Evolutionary conservation across 768 basidiomycete genomes (phyloP).

Genomic region (Cytidiella melzeri): DNA sequence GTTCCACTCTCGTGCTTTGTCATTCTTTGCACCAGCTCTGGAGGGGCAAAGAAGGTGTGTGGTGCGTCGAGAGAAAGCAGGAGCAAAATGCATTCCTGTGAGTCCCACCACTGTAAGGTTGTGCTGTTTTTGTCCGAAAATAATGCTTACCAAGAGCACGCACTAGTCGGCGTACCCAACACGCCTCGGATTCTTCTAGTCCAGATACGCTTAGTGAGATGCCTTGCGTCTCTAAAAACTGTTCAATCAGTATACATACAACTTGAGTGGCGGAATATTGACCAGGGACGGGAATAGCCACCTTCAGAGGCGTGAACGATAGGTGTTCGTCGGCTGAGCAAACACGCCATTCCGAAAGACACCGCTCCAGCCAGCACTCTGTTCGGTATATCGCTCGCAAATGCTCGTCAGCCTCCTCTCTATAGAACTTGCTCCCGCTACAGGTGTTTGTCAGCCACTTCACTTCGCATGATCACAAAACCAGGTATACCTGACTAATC

Average conservation of each 20-base stretch:
- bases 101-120: conserved; percentile 4
- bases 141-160: conserved; percentile 54
- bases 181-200: conserved; percentile 61
- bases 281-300: conserved; percentile 57
- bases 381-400: conserved; percentile 63
- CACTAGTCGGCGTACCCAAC: conserved; percentile 59
- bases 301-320: conserved; percentile 60
- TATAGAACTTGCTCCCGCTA: conserved; percentile 68
- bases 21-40: conserved; percentile 64
- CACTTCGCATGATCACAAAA: no score
- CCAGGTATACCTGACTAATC: conserved; percentile 73
- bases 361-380: conserved; percentile 92
- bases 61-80: conserved; percentile 56
- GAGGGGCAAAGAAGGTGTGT: conserved; percentile 82
- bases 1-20: conserved; percentile 75
- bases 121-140: neutral
- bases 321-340: conserved; percentile 62
- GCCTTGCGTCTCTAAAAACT: conserved; percentile 43
- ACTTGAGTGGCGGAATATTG: neutral
- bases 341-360: conserved; percentile 70
- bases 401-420: conserved; percentile 43
- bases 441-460: neutral
- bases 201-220: conserved; percentile 70
- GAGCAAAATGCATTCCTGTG: conserved; percentile 48
- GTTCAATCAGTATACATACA: no score